These are phyloP conservation scores for Paxillus rubicundulus DNA, from an alignment of 768 basidiomycete genomes.

Conservation along the genomic window DNA sequence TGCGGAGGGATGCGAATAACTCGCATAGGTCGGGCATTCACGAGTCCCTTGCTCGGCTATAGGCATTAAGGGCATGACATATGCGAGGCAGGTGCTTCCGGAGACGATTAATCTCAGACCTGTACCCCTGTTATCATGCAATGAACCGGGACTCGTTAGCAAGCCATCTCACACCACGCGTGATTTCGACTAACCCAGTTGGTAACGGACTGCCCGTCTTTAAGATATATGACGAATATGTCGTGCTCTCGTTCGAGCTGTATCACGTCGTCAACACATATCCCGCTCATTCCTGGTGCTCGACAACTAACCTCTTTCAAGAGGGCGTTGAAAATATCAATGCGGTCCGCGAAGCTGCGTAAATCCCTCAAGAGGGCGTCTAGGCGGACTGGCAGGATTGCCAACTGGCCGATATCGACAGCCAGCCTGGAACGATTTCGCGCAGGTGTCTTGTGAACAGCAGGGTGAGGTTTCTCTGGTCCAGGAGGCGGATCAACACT, in stretches of 20 bases:
- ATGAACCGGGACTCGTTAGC: neutral
- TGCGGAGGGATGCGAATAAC: no score
- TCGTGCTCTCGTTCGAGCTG: conserved; percentile 20
- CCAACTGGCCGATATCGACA: neutral
- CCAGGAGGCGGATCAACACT: neutral
- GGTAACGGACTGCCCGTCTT: conserved; percentile 16
- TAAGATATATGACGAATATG: conserved; percentile 15
- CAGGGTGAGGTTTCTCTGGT: neutral
- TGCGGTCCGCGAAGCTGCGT: conserved; percentile 3
- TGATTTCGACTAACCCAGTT: conserved; percentile 6
- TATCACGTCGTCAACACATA: neutral
- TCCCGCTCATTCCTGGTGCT: neutral
- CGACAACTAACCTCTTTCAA: conserved; percentile 10
- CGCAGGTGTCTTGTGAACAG: neutral
- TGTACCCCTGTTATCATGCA: conserved; percentile 10
- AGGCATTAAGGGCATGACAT: conserved; percentile 16
- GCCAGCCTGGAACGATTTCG: neutral
- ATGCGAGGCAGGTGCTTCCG: conserved; percentile 12
- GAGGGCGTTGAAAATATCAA: conserved; percentile 10
- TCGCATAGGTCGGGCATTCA: neutral
- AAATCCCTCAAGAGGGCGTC: conserved; percentile 9
- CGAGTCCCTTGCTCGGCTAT: conserved; percentile 15
- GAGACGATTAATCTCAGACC: conserved; percentile 15
- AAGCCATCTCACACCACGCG: neutral
- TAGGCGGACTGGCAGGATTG: neutral